A percentile compares a stretch with the other conserved stretches of the same genome.
phyloP scores from a whole-genome alignment of 75 land plant genomes.

The Azolla pinnata region DNA sequence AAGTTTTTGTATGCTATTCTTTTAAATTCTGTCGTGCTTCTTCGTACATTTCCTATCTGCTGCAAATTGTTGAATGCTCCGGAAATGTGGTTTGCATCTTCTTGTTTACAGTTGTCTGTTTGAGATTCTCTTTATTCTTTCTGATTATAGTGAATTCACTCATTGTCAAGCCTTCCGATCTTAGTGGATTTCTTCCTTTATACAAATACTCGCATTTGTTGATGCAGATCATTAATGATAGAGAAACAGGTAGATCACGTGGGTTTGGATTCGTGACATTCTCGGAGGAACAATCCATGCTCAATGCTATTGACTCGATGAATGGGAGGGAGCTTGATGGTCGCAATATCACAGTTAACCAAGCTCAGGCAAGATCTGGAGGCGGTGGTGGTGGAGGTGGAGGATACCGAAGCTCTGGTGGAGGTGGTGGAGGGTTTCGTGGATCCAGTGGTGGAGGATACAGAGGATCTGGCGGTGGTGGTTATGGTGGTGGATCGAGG shows the following conservation, averaged over 20 bases:
- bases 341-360: conserved; percentile 61
- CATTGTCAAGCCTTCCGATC: no score
- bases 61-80: background rate
- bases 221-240: conserved; percentile 47
- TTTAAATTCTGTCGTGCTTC: no score
- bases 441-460: conserved; percentile 14
- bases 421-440: conserved; percentile 14
- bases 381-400: conserved; percentile 43
- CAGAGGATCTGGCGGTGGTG: no score
- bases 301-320: conserved; percentile 61
- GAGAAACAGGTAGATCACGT: conserved; percentile 58
- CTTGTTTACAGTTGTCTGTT: background rate
- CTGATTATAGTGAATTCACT: background rate
- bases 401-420: no score
- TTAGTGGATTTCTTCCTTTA: background rate
- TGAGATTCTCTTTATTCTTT: background rate
- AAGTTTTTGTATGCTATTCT: no score
- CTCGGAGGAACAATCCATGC: conserved; percentile 49
- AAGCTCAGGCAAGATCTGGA: conserved; percentile 46
- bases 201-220: background rate
- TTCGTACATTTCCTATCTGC: no score
- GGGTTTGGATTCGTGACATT: conserved; percentile 73
- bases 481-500: conserved; percentile 15
- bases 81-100: conserved; percentile 5
- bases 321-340: conserved; percentile 74